phyloP scores from a whole-genome alignment of 2,329 filamentous ascomycete genomes.

The Aspergillus alliaceus region DNA sequence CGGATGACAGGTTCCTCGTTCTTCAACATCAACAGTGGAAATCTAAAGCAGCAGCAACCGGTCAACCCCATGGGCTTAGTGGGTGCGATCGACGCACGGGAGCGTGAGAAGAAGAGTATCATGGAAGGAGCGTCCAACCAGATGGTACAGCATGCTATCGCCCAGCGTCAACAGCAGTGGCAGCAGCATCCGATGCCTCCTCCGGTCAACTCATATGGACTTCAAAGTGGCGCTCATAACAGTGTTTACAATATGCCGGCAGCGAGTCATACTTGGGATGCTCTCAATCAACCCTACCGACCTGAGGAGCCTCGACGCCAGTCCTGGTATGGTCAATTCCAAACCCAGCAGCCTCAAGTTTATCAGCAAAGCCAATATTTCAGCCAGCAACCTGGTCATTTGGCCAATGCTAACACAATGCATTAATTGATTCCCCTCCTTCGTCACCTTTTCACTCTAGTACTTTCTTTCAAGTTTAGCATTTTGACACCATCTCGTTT shows the following conservation, averaged over 20 bases:
- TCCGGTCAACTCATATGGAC: constrained; percentile 11
- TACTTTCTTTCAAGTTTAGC: not conserved
- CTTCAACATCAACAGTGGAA: constrained; percentile 62
- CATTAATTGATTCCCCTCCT: constrained; percentile 19
- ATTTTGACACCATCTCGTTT: constrained; percentile 4
- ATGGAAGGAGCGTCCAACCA: constrained; percentile 68
- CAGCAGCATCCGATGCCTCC: constrained; percentile 41
- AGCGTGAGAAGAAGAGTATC: constrained; percentile 73
- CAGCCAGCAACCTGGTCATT: constrained; percentile 27
- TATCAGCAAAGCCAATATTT: constrained; percentile 30
- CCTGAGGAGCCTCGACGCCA: constrained; percentile 34
- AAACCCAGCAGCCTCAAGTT: constrained; percentile 22
- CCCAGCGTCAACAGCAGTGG: constrained; percentile 62
- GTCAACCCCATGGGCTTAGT: constrained; percentile 63
- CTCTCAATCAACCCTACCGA: constrained; percentile 31
- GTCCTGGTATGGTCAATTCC: constrained; percentile 34
- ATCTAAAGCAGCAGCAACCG: constrained; percentile 51
- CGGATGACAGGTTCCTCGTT: constrained; percentile 76
- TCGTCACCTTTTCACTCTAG: not conserved
- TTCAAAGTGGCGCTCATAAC: constrained; percentile 14
- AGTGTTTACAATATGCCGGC: constrained; percentile 36
- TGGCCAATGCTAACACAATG: constrained; percentile 22
- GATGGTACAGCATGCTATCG: constrained; percentile 71
- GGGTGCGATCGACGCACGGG: constrained; percentile 75
- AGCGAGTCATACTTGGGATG: constrained; percentile 39